Base-by-base conservation (phyloP, 2,329 filamentous ascomycete genomes). In the Geosmithia morbida region DNA sequence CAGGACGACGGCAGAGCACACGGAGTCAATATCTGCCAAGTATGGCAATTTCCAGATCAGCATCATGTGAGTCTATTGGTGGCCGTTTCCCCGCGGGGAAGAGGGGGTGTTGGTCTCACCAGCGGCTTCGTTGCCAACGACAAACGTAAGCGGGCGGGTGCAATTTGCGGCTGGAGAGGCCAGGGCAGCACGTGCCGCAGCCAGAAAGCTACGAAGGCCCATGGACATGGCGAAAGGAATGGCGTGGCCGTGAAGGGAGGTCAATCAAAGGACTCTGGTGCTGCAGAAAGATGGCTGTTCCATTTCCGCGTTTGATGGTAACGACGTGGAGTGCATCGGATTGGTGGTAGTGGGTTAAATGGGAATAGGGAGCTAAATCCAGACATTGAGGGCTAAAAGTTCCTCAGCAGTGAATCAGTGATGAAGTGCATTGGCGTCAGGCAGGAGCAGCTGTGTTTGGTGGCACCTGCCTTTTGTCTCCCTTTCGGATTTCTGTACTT, bases 1-100 rank as follows among this genome's bases (percentile, higher is more conserved):
- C 50, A 83, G 78, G 22, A 89, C 64, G 17, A 92, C 65, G 22
- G 85, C 77, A 26, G 79, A 83, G 61, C 83, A 85, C 54, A 92
- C 74, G 2, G 85, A 89, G 65, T 92, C 86, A 48, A 92, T 79
- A 55, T 92, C 86, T 85, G 49, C 16, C 33, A 13, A 13, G 33
- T 37, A 37, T 26, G 13, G 10, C 8, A 26, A 16, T 16, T n/a
- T 29, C 10, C 44, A 8, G 8, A 26, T 26, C 17, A 42, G 33
- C 20, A 1, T 8, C 7, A 14, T 26, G 22, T 26, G 8, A 26
- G 22, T 17, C 19, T 10, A 45, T 45, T 17, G 41, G 41, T 4
- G 40, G 40, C 7, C 40, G 19, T 42, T 5, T 4, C 22, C 8
- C 22, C 22, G 10, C 8, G 8, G 14, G 22, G n/a, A 45, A 45